Evolutionary conservation across 139 green algal species (phyloP), one percentile per base, ranked within the genome.

Genomic region (Chlamydomonas schloesseri): DNA sequence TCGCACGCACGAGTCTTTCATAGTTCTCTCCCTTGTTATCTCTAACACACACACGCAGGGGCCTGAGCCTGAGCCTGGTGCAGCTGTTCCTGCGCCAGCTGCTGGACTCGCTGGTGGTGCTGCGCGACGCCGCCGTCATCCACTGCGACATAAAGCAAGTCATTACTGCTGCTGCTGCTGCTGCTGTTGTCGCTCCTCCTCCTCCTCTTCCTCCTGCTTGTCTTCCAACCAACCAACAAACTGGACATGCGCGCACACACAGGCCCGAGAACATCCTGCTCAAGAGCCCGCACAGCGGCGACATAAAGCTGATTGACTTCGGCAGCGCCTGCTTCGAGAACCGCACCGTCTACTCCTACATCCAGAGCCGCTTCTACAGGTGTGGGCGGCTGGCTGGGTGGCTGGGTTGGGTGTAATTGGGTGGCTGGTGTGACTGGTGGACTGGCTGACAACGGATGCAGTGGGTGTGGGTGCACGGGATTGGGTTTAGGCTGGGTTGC

Each of bases 301-400:
- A 96, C 3, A 94, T 99, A 76, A 99, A 99, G 89, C 85, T 99
- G 57, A 99, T 99, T 71, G 98, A 99, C 92, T 99, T 99, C 91
- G 98, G 98, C 18, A 96, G 91, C 3, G 96, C 98, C 4, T 99
- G 98, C 94, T 98, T 99, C 77, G 94, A 98, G 88, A 92, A 93
- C 73, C 93, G 93, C 69, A 99, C 96, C 10, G 95, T 99, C 57
- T 99, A 99, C 91, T 95, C 92, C 28, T 99, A 99, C 95, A 99
- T 99, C 74, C 98, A 99, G 93, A 96, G 86, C 74, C 91, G 98
- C 42, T 99, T 98, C 58, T 87, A 81, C 71, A 72, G 71, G 78
- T 79, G 80, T 3, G 55, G 20, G 55, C 55, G 42, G n/a, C n/a
- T 50, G 42, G 5, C 6, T 50, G 42, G 42, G 42, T 5, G 42